Percentiles rank a stretch among this genome's conserved stretches.
Evolutionary conservation across 345 rosid species (phyloP).

Genomic region (Lepidium africanum): DNA sequence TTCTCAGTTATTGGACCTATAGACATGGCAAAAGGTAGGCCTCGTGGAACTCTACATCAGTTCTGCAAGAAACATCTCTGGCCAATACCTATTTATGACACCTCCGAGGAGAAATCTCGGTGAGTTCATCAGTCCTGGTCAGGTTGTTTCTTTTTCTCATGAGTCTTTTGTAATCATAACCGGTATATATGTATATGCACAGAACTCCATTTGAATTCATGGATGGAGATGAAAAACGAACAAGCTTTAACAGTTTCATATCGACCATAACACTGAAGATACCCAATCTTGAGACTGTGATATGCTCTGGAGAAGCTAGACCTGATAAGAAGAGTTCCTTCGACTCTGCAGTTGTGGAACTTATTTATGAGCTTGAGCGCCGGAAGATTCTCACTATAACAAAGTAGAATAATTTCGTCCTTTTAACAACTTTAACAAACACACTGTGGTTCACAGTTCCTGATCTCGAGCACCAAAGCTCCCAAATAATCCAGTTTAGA

Average conservation of each 20-base stretch:
- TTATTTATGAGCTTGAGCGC: constrained; percentile 56
- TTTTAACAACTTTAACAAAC: not conserved
- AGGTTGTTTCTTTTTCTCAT: not conserved
- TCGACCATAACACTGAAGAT: constrained; percentile 46
- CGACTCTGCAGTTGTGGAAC: constrained; percentile 61
- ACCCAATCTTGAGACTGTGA: constrained; percentile 39
- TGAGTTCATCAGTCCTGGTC: constrained; percentile 11
- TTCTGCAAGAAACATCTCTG: constrained; percentile 74
- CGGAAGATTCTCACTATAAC: constrained; percentile 36
- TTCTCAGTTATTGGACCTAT: constrained; percentile 51
- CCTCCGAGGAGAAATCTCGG: constrained; percentile 51
- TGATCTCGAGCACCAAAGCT: not conserved
- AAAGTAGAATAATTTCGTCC: not conserved
- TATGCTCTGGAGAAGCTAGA: constrained; percentile 51
- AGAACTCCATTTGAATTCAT: constrained; percentile 46
- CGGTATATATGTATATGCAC: constrained; percentile 6
- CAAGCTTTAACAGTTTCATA: constrained; percentile 43
- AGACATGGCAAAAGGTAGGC: constrained; percentile 74
- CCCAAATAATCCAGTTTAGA: not conserved
- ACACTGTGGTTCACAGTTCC: not conserved
- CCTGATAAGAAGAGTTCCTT: constrained; percentile 80
- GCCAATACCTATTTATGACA: constrained; percentile 58
- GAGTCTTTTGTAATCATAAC: not conserved
- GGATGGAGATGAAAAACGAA: constrained; percentile 34
- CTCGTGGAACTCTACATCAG: constrained; percentile 51